These are phyloP conservation scores for Solanum appendiculatum DNA, from an alignment of 257 asterid species.

Conservation along the genomic window DNA sequence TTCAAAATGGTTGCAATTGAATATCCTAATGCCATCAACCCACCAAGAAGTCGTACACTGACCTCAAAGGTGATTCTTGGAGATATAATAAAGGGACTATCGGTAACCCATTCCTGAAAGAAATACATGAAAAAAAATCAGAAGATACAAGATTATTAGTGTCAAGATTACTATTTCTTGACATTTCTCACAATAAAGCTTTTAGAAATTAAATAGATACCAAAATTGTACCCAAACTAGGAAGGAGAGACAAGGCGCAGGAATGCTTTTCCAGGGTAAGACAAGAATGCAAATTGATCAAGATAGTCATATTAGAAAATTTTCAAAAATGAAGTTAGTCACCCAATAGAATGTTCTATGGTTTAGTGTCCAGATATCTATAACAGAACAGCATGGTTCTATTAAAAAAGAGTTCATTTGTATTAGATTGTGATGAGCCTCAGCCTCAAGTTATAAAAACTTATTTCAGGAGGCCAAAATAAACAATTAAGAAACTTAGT, in stretches of 20 bases:
- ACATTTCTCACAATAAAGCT: background rate
- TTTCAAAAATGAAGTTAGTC: background rate
- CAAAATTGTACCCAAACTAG: background rate
- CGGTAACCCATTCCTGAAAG: constrained; percentile 98
- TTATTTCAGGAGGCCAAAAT: background rate
- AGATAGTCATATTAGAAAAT: background rate
- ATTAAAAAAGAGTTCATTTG: background rate
- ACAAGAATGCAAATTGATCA: background rate
- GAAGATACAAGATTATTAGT: background rate
- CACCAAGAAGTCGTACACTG: constrained; percentile 98
- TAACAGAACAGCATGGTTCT: background rate
- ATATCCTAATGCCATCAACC: constrained; percentile 96
- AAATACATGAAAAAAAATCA: background rate
- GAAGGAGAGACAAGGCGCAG: background rate
- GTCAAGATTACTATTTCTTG: background rate
- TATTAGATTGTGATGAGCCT: background rate
- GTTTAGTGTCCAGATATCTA: background rate
- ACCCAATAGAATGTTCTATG: background rate
- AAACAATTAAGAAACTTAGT: too few species aligned
- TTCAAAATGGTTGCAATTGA: constrained; percentile 94
- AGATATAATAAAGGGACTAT: constrained; percentile 87
- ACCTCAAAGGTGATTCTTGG: constrained; percentile 98
- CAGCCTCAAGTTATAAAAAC: background rate
- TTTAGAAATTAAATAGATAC: background rate
- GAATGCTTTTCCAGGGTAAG: background rate